Base-by-base conservation (phyloP, 2,329 filamentous ascomycete species). In the Rhexocercosporidium sp. region DNA sequence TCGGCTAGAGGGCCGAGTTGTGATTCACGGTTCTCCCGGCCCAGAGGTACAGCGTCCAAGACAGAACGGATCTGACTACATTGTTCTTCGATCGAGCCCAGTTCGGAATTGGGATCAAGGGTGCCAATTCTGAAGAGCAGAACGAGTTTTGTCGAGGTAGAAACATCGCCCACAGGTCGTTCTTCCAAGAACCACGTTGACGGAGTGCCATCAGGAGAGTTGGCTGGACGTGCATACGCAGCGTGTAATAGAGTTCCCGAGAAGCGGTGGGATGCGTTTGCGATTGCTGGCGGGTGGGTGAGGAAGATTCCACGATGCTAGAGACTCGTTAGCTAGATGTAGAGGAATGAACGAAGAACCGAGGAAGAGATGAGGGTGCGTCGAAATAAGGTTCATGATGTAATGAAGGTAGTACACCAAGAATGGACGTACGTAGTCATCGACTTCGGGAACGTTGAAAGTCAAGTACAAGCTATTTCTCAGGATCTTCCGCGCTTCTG, bases 221-320 rank as follows among this genome's bases (percentile, higher is more conserved):
- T 47, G 14, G 16, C 14, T 20, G 63, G 59, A n/a, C 53, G 34
- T 25, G 62, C 39, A 34, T 71, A 75, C 7, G 67, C 66, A 7
- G 73, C 72, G 41, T 75, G 73, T 27, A 73, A 72, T 12, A 75
- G 68, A 16, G 66, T 73, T 27, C 73, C 73, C 2, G 67, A 68
- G 46, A 61, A 67, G 12, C 59, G 60, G 14, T 64, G 62, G 11
- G 70, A 53, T 7, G 62, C 46, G 20, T 63, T 27, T 31, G 37
- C 59, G n/a, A 54, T 57, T 12, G 44, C 9, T 14, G 69, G 63
- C 54, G 70, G 69, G 25, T 72, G 65, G 25, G 69, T 73, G 20
- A 74, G 69, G 44, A 74, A 75, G 34, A 75, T 64, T 3, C 70
- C 72, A 14, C 73, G 72, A 39, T 75, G 73, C 73, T 74, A 54